phyloP scores from a whole-genome alignment of 2,329 filamentous ascomycete species.

The Colletotrichum incanum region DNA sequence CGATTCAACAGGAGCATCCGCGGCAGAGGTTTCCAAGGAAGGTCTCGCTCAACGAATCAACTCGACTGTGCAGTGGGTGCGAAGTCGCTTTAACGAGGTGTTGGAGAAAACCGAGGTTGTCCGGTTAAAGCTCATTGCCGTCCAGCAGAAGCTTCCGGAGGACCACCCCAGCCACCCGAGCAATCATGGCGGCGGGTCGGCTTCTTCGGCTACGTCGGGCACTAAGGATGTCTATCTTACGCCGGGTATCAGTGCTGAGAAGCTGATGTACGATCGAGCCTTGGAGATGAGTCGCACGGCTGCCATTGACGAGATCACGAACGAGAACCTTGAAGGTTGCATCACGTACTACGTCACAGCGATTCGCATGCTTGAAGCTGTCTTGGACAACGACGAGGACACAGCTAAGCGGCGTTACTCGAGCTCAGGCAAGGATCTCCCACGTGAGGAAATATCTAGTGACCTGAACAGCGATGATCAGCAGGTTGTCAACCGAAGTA shows the following conservation, averaged over 20 bases:
- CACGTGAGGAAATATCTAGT: conserved; percentile 59
- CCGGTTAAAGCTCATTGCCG: conserved; percentile 88
- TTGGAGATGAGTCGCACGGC: conserved; percentile 96
- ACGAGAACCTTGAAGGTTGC: conserved; percentile 88
- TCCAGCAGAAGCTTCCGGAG: conserved; percentile 85
- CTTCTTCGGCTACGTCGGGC: conserved; percentile 73
- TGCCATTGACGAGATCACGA: conserved; percentile 95
- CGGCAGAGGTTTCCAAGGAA: conserved; percentile 64
- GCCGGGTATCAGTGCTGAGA: conserved; percentile 92
- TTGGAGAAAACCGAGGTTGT: conserved; percentile 96
- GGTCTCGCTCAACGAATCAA: conserved; percentile 78
- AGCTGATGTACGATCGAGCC: conserved; percentile 97
- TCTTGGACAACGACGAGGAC: conserved; percentile 86
- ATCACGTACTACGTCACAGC: conserved; percentile 95
- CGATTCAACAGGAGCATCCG: conserved; percentile 64
- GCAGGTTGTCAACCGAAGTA: conserved; percentile 81
- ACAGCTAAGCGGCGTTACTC: conserved; percentile 56
- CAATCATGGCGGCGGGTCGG: conserved; percentile 77
- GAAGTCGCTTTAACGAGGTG: conserved; percentile 95
- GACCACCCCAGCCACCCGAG: conserved; percentile 90
- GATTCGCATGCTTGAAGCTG: conserved; percentile 94
- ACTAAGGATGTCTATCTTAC: conserved; percentile 87
- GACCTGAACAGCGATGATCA: conserved; percentile 79
- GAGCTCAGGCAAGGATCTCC: conserved; percentile 58
- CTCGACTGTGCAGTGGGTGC: conserved; percentile 95